Conservation (phyloP, 805 yeast species). For the Saccharomycopsis sp. region DNA sequence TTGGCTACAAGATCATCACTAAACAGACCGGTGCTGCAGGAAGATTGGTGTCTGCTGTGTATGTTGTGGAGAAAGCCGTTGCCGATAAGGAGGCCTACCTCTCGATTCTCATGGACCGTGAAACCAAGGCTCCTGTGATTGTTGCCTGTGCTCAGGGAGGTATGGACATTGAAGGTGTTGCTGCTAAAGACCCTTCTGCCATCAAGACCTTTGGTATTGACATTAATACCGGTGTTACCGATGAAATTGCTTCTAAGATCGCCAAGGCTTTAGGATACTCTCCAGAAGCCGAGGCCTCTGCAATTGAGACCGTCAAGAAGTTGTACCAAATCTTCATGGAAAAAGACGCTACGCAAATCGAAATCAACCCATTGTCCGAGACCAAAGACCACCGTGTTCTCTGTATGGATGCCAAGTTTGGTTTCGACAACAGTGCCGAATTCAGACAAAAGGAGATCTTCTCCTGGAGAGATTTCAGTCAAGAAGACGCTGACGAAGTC, state of each 20-base stretch:
- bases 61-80: conserved; percentile 89
- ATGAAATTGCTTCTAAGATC: conserved; percentile 63
- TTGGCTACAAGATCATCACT: conserved; percentile 88
- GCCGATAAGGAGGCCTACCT: conserved; percentile 93
- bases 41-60: conserved; percentile 93
- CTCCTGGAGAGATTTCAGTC: conserved; percentile 94
- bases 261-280: conserved; percentile 82
- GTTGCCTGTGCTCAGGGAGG: conserved; percentile 99
- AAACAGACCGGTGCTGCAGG: conserved; percentile 98
- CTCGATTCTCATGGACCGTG: conserved; percentile 92
- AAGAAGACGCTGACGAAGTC: conserved; percentile 97
- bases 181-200: conserved; percentile 82
- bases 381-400: conserved; percentile 82
- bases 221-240: conserved; percentile 73
- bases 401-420: conserved; percentile 99
- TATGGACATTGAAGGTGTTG: conserved; percentile 99
- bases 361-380: conserved; percentile 96
- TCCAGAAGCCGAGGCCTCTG: conserved; percentile 68
- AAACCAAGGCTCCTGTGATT: conserved; percentile 80
- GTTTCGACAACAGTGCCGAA: conserved; percentile 93
- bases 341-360: conserved; percentile 95
- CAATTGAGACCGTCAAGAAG: conserved; percentile 80
- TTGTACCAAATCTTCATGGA: conserved; percentile 85
- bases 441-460: conserved; percentile 94
- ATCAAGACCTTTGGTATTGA: conserved; percentile 83